Evolutionary conservation across 177 flowering plant genomes (phyloP).

Genomic region (Vitis hybrid): DNA sequence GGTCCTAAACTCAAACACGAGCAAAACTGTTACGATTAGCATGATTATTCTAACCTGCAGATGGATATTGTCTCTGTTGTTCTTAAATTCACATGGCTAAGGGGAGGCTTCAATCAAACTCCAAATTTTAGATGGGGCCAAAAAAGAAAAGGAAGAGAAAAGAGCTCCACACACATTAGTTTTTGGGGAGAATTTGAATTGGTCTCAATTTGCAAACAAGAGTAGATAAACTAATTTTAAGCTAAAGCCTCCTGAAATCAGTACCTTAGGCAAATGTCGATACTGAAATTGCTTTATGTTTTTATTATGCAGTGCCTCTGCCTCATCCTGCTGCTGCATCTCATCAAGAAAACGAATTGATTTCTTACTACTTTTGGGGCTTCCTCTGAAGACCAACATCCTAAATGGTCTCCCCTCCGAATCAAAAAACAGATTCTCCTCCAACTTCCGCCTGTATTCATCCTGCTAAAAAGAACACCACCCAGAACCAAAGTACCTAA

Average conservation of each 20-base stretch:
- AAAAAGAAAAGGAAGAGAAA: not conserved
- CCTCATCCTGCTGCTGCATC: conserved; percentile 28
- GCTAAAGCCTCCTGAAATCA: not conserved
- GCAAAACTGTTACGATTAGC: too few relatives aligned
- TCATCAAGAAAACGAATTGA: conserved; percentile 30
- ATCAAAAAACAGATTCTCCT: conserved; percentile 37
- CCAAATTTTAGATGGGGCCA: too few relatives aligned
- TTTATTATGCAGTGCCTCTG: conserved; percentile 4
- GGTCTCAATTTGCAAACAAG: too few relatives aligned
- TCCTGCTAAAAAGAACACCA: conserved; percentile 23
- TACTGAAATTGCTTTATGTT: not conserved
- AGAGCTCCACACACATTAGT: too few relatives aligned
- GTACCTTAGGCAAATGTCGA: conserved; percentile 42
- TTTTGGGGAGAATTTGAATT: too few relatives aligned
- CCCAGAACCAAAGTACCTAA: not conserved
- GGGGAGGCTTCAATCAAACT: too few relatives aligned
- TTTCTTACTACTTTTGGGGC: conserved; percentile 37
- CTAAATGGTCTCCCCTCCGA: conserved; percentile 53
- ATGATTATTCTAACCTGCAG: too few relatives aligned
- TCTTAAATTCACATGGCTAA: too few relatives aligned
- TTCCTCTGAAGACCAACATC: conserved; percentile 59
- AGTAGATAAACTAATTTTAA: too few relatives aligned
- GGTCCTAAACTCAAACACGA: too few relatives aligned
- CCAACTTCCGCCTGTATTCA: conserved; percentile 30
- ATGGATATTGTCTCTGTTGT: too few relatives aligned